phyloP scores from a whole-genome alignment of 1,139 yeast species.

The Diutina mesorugosa region DNA sequence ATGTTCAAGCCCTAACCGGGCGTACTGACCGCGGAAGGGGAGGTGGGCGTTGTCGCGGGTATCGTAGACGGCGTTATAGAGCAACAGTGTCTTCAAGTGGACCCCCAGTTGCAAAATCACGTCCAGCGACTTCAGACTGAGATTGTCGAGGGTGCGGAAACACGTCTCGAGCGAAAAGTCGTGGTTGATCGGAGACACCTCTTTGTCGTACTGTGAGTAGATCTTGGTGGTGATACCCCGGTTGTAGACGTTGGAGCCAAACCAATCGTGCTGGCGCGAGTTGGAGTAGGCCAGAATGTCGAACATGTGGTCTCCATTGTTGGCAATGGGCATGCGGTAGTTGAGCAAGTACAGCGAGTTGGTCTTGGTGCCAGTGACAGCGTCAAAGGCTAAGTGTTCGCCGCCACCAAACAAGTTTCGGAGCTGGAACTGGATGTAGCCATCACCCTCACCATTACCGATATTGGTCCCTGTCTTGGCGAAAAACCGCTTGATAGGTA shows the following conservation, averaged over 20 bases:
- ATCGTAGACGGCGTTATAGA: slow-evolving; percentile 41
- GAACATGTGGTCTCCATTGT: slow-evolving; percentile 37
- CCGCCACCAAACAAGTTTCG: slow-evolving; percentile 84
- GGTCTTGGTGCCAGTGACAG: slow-evolving; percentile 70
- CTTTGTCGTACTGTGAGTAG: slow-evolving; percentile 15
- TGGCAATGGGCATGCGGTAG: slow-evolving; percentile 47
- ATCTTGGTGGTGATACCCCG: slow-evolving; percentile 47
- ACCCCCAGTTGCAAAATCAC: slow-evolving; percentile 41
- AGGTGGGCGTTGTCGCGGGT: slow-evolving; percentile 41
- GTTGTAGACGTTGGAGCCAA: slow-evolving; percentile 44
- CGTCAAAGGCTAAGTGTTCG: slow-evolving; percentile 64
- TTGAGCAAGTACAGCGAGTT: slow-evolving; percentile 58
- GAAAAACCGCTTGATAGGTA: slow-evolving; percentile 53
- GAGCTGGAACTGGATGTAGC: slow-evolving; percentile 66
- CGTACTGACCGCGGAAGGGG: slow-evolving; percentile 44
- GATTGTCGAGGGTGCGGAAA: slow-evolving; percentile 45
- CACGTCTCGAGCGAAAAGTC: slow-evolving; percentile 56
- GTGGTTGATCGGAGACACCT: slow-evolving; percentile 21
- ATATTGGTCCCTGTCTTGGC: slow-evolving; percentile 90
- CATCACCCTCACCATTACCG: slow-evolving; percentile 94
- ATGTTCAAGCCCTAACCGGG: slow-evolving; percentile 47
- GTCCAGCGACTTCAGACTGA: slow-evolving; percentile 21
- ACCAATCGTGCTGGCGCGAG: slow-evolving; percentile 57
- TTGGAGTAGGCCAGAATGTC: slow-evolving; percentile 46
- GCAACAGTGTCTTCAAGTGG: slow-evolving; percentile 43